Evolutionary conservation across 352 stramenopile species (phyloP), one percentile per base, ranked within the genome.

Genomic region (Saprolegnia parasitica): DNA sequence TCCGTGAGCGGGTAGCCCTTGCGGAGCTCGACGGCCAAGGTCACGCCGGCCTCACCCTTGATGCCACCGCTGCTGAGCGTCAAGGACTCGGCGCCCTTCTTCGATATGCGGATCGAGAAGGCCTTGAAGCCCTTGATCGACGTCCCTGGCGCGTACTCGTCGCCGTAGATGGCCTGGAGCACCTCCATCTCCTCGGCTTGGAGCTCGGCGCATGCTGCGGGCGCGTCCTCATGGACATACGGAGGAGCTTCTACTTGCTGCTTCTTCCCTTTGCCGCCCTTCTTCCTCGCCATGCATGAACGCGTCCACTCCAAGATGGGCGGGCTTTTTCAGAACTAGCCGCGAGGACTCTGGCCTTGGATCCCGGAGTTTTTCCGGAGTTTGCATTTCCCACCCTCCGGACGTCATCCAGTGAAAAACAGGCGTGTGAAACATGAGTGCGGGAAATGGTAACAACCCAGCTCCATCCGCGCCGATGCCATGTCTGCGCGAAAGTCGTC

Each of bases 171-270:
- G 39, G 87, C 83, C 65, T 91, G 74, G 23, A 95, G 70, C 15
- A 91, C 86, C 65, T 94, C 83, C 63, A 95, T 76, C 65, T 95
- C 87, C 68, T 94, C 86, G 21, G 73, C 68, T 66, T 95, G 85
- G 47, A 93, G 72, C 73, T 88, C 81, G 32, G 73, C 45, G 83
- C 83, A 63, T 87, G 68, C 56, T 76, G 61, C 55, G 85, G 71
- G 58, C 74, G 84, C 29, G 4, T 45, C 64, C 6, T 71, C 64
- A 21, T 29, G 63, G 47, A 45, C 40, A 23, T 29, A 5, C 15
- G 60, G 47, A 45, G 26, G 23, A 18, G 72, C 73, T 0, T 77
- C 62, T 57, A 91, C 39, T 21, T 39, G 16, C 11, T 57, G 24
- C 39, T 32, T 65, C 73, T 65, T 67, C 78, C 79, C 74, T 86